These are phyloP conservation scores for Gonapodya sp. DNA, from an alignment of 192 early-diverging fungal genomes.

Conservation along the genomic window DNA sequence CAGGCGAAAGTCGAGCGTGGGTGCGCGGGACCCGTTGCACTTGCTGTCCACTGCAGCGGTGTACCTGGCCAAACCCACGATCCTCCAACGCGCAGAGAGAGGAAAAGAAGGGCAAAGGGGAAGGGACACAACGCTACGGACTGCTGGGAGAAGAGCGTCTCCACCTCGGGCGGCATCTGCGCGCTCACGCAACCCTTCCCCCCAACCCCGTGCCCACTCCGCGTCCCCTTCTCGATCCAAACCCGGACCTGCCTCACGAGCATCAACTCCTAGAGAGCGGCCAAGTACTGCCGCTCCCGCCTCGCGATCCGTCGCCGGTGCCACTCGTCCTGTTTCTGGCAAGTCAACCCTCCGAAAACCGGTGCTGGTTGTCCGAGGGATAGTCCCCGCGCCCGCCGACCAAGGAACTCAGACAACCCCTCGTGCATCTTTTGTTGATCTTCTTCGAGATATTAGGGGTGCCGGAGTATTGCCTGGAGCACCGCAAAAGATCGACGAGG, in stretches of 20 bases:
- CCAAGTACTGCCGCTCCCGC: too few species aligned
- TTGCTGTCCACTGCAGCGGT: background rate
- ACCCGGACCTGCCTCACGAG: background rate
- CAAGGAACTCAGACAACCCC: background rate
- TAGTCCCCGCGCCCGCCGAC: background rate
- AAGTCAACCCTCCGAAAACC: background rate
- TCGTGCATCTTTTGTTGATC: background rate
- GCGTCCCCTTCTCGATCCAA: background rate
- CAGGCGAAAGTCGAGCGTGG: background rate
- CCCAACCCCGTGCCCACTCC: background rate
- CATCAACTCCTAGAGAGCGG: too few species aligned
- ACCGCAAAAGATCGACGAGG: background rate
- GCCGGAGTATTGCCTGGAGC: background rate
- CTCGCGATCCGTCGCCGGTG: too few species aligned
- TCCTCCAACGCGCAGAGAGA: background rate
- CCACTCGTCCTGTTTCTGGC: background rate
- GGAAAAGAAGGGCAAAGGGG: background rate
- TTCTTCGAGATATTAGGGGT: background rate
- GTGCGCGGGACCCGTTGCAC: background rate
- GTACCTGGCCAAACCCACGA: background rate
- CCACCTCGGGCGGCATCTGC: background rate
- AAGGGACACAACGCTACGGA: background rate
- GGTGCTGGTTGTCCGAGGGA: background rate
- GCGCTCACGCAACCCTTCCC: background rate
- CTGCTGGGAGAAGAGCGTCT: background rate